Evolutionary conservation across 306 rosid genomes (phyloP).

Genomic region (Vicia villosa): DNA sequence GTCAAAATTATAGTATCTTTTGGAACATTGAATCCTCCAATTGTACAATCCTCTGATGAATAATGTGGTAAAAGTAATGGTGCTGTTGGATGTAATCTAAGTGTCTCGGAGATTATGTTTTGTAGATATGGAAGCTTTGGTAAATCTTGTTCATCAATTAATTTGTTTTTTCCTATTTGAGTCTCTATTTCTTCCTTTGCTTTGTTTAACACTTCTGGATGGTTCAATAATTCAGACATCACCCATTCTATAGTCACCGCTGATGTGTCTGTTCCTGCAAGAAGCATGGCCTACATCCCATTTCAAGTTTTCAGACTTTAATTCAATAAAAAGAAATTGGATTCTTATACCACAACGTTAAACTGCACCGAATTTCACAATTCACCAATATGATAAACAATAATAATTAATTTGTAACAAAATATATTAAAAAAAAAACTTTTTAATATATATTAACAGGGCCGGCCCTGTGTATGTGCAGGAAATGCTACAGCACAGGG

Average conservation of each 20-base stretch:
- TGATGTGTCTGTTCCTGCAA: conserved; percentile 39
- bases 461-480: too few relatives aligned
- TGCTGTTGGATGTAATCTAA: conserved; percentile 33
- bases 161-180: conserved; percentile 21
- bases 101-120: conserved; percentile 31
- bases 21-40: conserved; percentile 38
- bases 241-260: conserved; percentile 33
- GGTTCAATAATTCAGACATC: conserved; percentile 37
- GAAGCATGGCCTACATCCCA: conserved; percentile 32
- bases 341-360: too few relatives aligned
- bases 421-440: too few relatives aligned
- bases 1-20: conserved; percentile 30
- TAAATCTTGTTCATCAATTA: conserved; percentile 33
- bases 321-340: too few relatives aligned
- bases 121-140: conserved; percentile 37
- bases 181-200: conserved; percentile 31
- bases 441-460: too few relatives aligned
- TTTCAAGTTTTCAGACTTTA: not conserved
- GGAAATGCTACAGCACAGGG: too few relatives aligned
- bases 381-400: too few relatives aligned
- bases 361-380: too few relatives aligned
- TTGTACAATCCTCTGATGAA: conserved; percentile 25
- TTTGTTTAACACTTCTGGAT: conserved; percentile 21
- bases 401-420: too few relatives aligned
- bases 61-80: conserved; percentile 36